phyloP scores from a whole-genome alignment of 148 eudicot species.

The Rhododendron griersonianum region DNA sequence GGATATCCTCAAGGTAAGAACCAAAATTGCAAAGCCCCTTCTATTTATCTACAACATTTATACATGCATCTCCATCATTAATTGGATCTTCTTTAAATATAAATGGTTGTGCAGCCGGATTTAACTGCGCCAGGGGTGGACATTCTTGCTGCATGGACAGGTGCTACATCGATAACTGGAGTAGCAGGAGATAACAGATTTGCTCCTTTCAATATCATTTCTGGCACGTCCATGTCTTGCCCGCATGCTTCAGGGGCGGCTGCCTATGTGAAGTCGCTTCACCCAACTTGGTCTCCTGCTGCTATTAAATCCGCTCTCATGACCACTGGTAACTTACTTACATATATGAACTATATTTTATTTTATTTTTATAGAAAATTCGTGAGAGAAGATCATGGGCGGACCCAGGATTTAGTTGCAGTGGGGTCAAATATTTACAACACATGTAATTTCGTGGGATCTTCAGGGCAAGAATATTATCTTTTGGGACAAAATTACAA shows the following conservation, averaged over 20 bases:
- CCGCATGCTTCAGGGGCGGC: constrained; percentile 65
- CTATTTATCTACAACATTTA: not conserved
- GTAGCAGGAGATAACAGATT: constrained; percentile 23
- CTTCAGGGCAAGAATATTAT: too few species aligned
- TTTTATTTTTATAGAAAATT: too few species aligned
- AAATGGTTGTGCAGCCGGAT: constrained; percentile 37
- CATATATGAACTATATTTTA: not conserved
- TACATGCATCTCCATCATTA: not conserved
- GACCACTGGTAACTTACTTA: not conserved
- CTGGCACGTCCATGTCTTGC: constrained; percentile 78
- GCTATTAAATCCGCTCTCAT: not conserved
- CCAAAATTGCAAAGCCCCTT: not conserved
- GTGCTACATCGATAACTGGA: constrained; percentile 22
- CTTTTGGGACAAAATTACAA: too few species aligned
- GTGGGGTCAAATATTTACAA: too few species aligned
- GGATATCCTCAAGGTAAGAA: constrained; percentile 53
- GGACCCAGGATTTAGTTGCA: too few species aligned
- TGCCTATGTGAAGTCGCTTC: constrained; percentile 49
- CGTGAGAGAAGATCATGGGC: too few species aligned
- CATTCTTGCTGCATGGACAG: constrained; percentile 55
- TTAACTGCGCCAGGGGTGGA: constrained; percentile 63
- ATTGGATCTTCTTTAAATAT: not conserved
- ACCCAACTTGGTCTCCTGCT: constrained; percentile 58
- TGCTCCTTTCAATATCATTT: constrained; percentile 30
- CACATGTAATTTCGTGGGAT: too few species aligned